These are phyloP conservation scores for Physaria fendleri DNA, from an alignment of 345 rosid species.

Conservation along the genomic window DNA sequence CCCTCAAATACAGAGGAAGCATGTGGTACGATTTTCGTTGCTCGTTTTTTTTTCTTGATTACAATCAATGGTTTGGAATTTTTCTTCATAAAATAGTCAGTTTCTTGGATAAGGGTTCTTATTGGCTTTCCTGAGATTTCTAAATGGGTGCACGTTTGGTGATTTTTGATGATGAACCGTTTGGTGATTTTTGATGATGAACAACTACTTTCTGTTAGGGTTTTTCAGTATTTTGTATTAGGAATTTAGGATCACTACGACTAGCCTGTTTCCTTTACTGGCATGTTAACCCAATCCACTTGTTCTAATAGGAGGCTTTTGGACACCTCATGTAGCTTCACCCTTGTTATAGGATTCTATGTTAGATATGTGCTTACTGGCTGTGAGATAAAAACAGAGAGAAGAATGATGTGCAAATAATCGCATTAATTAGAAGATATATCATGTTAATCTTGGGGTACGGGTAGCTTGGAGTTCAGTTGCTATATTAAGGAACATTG, in stretches of 20 bases:
- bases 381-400: neutral
- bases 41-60: neutral
- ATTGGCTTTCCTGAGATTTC: neutral
- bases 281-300: no score
- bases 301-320: no score
- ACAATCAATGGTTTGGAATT: neutral
- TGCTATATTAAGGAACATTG: neutral
- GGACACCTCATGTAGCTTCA: neutral
- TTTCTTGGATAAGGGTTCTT: neutral
- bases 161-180: neutral
- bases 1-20: conserved; percentile 79
- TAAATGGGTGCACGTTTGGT: conserved; percentile 1
- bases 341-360: neutral
- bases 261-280: no score
- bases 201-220: neutral
- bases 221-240: neutral
- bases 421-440: neutral
- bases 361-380: neutral
- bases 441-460: conserved; percentile 4
- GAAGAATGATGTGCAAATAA: neutral
- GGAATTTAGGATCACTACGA: no score
- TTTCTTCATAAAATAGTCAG: no score
- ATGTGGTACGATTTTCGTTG: conserved; percentile 63
- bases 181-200: neutral
- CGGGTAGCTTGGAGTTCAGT: neutral